Base-by-base conservation (phyloP, 78 protist species). In the Polysphondylium violaceum region DNA sequence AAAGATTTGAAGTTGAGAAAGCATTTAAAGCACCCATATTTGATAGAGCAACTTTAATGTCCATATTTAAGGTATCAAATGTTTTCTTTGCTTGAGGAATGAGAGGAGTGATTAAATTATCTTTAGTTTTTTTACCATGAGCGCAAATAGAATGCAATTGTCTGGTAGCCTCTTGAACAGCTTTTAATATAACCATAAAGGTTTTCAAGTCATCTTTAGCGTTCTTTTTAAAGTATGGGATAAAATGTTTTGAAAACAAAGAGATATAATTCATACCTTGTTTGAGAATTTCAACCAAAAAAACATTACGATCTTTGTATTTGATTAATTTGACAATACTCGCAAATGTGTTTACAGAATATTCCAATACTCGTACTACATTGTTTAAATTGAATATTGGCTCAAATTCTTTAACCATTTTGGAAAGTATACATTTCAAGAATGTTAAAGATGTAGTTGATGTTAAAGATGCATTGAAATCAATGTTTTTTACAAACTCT, bases 71-170 rank as follows among this genome's bases (percentile, higher is more conserved):
- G 12, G 89, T 27, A 40, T 79, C 89, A 0, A 68, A 9, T 14
- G 50, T 14, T 56, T 67, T 79, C 25, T 67, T 79, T 14, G 40
- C 89, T 40, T 68, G 59, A 2, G 89, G 89, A 8, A 67, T 36
- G 16, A 79, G 14, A 2, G 40, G n/a, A 7, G 74, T 67, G 31
- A 79, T 51, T 16, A 56, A 51, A 17, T 35, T 65, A 12, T 79
- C 89, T 36, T 69, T 55, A 25, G 12, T 19, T 25, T 51, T 33
- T 59, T 79, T 79, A 33, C 77, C 89, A 53, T 67, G 38, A 12
- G 51, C 35, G 53, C 89, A 79, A 41, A 79, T 64, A 14, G 51
- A 23, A 43, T 79, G 61, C 27, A 78, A 31, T 19, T 14, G 23
- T 60, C 86, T 59, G 1, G 44, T 23, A 17, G 61, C 27, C 4